These are phyloP conservation scores for Camellia granthamiana DNA, from an alignment of 148 eudicot species.

Conservation along the genomic window DNA sequence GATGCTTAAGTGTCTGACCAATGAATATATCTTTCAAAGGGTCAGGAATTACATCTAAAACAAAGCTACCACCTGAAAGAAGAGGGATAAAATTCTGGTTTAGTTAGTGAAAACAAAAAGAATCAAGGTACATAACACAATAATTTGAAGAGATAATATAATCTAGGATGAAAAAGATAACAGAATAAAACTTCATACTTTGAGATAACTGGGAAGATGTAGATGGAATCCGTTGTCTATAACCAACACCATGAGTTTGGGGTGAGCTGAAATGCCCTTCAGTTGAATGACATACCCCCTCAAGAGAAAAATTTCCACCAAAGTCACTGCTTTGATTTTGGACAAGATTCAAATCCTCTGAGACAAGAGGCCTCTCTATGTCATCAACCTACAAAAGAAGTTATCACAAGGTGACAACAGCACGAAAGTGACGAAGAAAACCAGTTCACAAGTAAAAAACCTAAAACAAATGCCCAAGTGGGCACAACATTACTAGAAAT, in stretches of 20 bases:
- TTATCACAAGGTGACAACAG: conserved; percentile 14
- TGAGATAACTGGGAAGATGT: conserved; percentile 48
- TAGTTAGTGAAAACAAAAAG: neutral
- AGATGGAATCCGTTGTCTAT: conserved; percentile 44
- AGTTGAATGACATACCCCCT: conserved; percentile 30
- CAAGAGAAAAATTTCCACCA: conserved; percentile 29
- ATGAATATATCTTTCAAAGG: conserved; percentile 50
- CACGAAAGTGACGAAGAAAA: conserved; percentile 2
- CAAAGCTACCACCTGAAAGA: conserved; percentile 54
- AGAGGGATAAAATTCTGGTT: neutral
- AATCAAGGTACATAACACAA: neutral
- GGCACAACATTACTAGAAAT: neutral
- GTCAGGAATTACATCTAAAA: conserved; percentile 54
- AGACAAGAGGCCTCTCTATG: conserved; percentile 79
- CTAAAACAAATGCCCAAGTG: conserved; percentile 4
- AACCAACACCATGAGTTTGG: conserved; percentile 40
- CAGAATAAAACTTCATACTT: conserved; percentile 36
- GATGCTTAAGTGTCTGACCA: conserved; percentile 78
- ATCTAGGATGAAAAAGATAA: neutral
- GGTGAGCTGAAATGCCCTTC: neutral
- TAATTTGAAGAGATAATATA: neutral
- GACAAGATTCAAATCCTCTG: conserved; percentile 42
- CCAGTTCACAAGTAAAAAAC: conserved; percentile 7
- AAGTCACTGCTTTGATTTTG: conserved; percentile 43
- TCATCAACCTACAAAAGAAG: conserved; percentile 60